Conservation (phyloP, 2,329 filamentous ascomycete species). For the Alternaria arbusti region DNA sequence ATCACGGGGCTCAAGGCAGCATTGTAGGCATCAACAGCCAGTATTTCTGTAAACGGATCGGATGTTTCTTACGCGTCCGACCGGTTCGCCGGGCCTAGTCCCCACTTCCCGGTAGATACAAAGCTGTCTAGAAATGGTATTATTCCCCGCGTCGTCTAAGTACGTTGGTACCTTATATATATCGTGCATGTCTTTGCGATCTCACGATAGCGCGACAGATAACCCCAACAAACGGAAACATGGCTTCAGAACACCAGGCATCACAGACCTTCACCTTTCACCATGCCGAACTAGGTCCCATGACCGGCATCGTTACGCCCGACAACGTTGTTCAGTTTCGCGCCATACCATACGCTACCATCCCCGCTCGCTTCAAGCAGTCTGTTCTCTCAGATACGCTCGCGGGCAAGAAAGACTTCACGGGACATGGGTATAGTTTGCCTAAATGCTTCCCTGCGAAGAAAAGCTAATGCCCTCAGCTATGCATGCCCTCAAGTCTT, state of each 20-base stretch:
- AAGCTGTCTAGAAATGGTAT: background rate
- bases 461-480: slow-evolving; percentile 8
- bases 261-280: slow-evolving; percentile 19
- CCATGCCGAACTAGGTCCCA: slow-evolving; percentile 22
- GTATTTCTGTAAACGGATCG: background rate
- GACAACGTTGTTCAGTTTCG: slow-evolving; percentile 36
- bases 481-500: slow-evolving; percentile 28
- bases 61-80: background rate
- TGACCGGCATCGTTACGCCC: slow-evolving; percentile 25
- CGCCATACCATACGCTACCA: slow-evolving; percentile 27
- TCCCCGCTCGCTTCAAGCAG: slow-evolving; percentile 31
- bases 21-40: background rate
- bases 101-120: background rate
- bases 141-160: background rate
- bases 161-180: background rate
- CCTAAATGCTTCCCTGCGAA: background rate
- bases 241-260: background rate
- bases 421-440: slow-evolving; percentile 21
- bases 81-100: background rate
- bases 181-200: background rate
- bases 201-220: too few relatives aligned
- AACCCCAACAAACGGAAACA: background rate
- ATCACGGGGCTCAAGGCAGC: background rate
- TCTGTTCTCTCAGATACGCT: slow-evolving; percentile 18
- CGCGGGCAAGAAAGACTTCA: slow-evolving; percentile 15